Evolutionary conservation across 228 moss, liverwort and hornwort species (phyloP), one percentile per base, ranked within the genome.

Genomic region (Sphagnum magellanicum): DNA sequence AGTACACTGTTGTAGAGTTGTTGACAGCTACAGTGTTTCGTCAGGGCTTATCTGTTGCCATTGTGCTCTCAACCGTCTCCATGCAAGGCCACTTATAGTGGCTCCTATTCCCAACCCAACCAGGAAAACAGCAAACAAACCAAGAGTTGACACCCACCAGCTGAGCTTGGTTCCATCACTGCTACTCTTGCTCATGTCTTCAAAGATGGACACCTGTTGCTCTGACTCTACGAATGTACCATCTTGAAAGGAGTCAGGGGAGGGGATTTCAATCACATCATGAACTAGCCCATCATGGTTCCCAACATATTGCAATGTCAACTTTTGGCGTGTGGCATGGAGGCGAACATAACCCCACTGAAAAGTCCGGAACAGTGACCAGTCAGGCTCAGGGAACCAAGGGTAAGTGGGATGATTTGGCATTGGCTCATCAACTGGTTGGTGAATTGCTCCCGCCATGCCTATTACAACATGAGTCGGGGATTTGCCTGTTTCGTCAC

Each of bases 381-480:
- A 90, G 46, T n/a, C 62, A 0, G 79, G 76, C 70, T 91, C 88
- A 9, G 81, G 83, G 61, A 71, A 91, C 7, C 77, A 72, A 0
- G 70, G 63, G 12, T 59, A 48, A 17, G 76, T 52, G 6, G 63
- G 61, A 17, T 84, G 76, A 10, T 63, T 50, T 60, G n/a, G 5
- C 49, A 79, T 10, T 0, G 81, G 74, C 14, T 70, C 5, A 76
- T 88, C 85, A 4, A 66, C 53, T 5, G 81, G 60, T 67, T 91
- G 91, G 75, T 73, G 81, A 59, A 79, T 76, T 11, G 73, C 79
- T 46, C 88, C 88, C 0, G 73, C 91, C 83, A 83, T 88, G 58
- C 88, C 90, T 58, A 90, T 79, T 0, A 88, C 85, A 58, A 90
- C 76, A 67, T 90, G 67, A 62, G 88, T 77, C 9, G 90, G 90